Evolutionary conservation across 2,329 filamentous ascomycete genomes (phyloP).

Genomic region (Blastomyces gilchristii): DNA sequence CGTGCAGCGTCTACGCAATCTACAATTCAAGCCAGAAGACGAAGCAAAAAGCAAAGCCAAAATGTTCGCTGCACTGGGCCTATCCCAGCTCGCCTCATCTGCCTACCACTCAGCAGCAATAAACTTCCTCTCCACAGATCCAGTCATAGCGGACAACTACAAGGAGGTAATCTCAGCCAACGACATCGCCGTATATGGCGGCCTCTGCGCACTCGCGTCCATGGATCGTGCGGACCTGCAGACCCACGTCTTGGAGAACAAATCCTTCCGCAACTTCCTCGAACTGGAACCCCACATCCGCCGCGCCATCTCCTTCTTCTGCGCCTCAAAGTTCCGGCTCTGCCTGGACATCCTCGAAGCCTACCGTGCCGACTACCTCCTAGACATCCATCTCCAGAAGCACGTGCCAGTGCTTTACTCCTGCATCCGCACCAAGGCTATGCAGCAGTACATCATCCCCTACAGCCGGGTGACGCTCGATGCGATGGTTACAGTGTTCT

Average conservation of each 20-base stretch:
- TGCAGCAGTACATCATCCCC: conserved; percentile 82
- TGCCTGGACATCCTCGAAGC: conserved; percentile 75
- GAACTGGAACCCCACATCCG: conserved; percentile 91
- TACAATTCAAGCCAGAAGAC: conserved; percentile 48
- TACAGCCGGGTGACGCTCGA: conserved; percentile 79
- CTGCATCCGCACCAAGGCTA: conserved; percentile 76
- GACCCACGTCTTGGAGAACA: conserved; percentile 65
- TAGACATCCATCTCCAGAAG: conserved; percentile 74
- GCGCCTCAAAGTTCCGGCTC: conserved; percentile 75
- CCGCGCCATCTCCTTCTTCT: conserved; percentile 80
- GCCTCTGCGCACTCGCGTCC: conserved; percentile 77
- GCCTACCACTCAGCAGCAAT: conserved; percentile 59
- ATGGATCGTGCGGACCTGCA: conserved; percentile 74
- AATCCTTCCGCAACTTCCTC: conserved; percentile 71
- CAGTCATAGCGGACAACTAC: conserved; percentile 48
- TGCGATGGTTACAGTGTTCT: conserved; percentile 69
- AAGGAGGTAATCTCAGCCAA: conserved; percentile 69
- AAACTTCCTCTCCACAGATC: conserved; percentile 57
- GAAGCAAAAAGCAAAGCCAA: conserved; percentile 52
- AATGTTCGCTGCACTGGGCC: conserved; percentile 51
- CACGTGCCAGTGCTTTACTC: conserved; percentile 63
- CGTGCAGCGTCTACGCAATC: conserved; percentile 46
- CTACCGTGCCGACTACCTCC: conserved; percentile 75
- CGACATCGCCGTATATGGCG: conserved; percentile 86
- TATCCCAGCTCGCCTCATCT: conserved; percentile 49